Base-by-base conservation (phyloP, 495 filamentous ascomycete species). In the Podospora conica region DNA sequence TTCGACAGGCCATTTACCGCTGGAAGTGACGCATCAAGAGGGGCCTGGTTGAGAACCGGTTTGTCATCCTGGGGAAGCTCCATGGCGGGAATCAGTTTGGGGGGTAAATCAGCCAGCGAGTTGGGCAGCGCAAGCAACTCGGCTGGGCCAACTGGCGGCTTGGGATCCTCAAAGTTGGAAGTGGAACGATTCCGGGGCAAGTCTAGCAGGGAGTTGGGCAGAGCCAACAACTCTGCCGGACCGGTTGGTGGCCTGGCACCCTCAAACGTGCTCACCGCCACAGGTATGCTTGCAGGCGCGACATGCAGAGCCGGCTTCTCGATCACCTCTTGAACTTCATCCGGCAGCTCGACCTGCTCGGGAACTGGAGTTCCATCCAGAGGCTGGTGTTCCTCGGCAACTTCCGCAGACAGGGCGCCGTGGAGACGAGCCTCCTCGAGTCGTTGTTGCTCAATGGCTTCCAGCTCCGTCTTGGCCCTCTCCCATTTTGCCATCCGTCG, bases 401-500 rank as follows among this genome's bases (percentile, higher is more conserved):
- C n/a, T 22, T 21, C 10, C 28, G 27, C 28, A 21, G 27, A 3
- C 21, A 5, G n/a, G 9, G 27, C 25, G 5, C 11, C 55, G 10
- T 63, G 56, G 15, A 67, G 72, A 40, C 81, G 78, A 40, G 83
- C 83, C 71, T 92, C 91, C 22, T 86, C 83, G 54, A 80, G 81
- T 20, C 89, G 76, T 72, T 87, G 88, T 72, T 86, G 80, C 65
- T 94, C 88, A 69, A 97, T 89, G 12, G 85, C 87, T 70, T 96
- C 86, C 68, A 88, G 85, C 73, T 98, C 91, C 60, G 86, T 86
- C 67, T 88, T 85, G n/a, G 96, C 96, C 72, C 95, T 81, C 71
- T 97, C 92, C 73, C 92, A 85, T 77, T 99, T 99, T 75, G 91
- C 86, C 72, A 89, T 83, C 68, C 87, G 87, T 24, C 95, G 86